phyloP scores from a whole-genome alignment of 2,329 filamentous ascomycete genomes.

The Plenodomus lindquistii region DNA sequence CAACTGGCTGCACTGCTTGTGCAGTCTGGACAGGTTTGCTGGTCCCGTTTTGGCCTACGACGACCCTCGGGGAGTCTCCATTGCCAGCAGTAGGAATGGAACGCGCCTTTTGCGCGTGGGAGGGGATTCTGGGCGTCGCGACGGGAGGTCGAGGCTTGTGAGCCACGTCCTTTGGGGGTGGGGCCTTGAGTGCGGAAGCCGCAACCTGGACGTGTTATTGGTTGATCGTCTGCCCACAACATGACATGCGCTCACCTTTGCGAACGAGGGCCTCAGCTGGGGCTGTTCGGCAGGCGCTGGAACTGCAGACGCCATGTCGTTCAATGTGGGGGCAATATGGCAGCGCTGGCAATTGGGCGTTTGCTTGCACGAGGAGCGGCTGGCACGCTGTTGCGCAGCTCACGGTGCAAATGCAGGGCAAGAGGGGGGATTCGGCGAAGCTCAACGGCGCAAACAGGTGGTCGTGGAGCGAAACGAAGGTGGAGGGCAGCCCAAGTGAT shows the following conservation, averaged over 20 bases:
- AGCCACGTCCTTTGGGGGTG: constrained; percentile 27
- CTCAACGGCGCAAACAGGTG: constrained; percentile 27
- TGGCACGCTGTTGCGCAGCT: constrained; percentile 5
- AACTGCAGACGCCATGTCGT: constrained; percentile 38
- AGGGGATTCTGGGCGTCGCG: constrained; percentile 28
- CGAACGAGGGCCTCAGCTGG: constrained; percentile 68
- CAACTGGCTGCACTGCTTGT: constrained; percentile 30
- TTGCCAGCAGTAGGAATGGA: constrained; percentile 17
- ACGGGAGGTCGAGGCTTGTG: constrained; percentile 31
- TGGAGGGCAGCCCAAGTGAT: constrained; percentile 27
- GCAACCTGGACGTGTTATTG: constrained; percentile 44
- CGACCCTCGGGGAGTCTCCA: constrained; percentile 19
- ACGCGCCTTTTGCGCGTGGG: constrained; percentile 23
- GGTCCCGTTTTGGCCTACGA: constrained; percentile 15
- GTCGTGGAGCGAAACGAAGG: constrained; percentile 35
- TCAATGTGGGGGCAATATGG: constrained; percentile 6
- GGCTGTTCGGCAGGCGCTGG: constrained; percentile 33
- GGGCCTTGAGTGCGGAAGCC: constrained; percentile 43
- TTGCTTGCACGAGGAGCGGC: constrained; percentile 2
- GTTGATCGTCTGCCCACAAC: not conserved
- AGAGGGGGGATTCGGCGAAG: constrained; percentile 9
- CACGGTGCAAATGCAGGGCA: constrained; percentile 4
- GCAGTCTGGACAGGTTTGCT: constrained; percentile 20
- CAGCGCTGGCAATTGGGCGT: constrained; percentile 14
- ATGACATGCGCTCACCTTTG: constrained; percentile 62